Base-by-base conservation (phyloP, 768 basidiomycete species). In the Trametes cubensis region DNA sequence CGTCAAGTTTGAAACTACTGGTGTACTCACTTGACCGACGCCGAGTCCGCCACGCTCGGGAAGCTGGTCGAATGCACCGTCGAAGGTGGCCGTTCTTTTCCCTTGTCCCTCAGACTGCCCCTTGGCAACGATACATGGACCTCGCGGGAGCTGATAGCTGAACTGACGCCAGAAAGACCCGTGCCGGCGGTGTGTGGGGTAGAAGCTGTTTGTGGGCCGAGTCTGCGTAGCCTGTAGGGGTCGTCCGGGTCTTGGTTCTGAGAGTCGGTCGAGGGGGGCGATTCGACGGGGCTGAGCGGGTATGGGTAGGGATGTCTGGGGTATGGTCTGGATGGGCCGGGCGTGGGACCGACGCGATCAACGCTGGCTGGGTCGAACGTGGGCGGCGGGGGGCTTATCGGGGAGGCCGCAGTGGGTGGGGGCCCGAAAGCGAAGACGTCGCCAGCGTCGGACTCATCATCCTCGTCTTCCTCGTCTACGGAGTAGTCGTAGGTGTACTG, bases 381-480 rank as follows among this genome's bases (percentile, higher is more conserved):
- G 0, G 82, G 82, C 10, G 80, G 72, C 1, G 83, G 83, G 61
- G 76, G 82, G 25, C 78, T 60, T 46, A 81, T 64, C 28, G 75
- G 65, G 13, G 62, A 54, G 13, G 60, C 8, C 25, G 88, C 87
- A 21, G 94, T 92, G 3, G 82, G 80, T 18, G 93, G 92, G 40
- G 93, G 89, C 20, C 87, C 80, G 76, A 93, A 96, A 0, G 94
- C 94, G 75, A 96, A 96, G 64, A 95, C 90, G 71, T 89, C 90
- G 66, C 88, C 94, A 48, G 87, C 84, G 44, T 93, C 92, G 69
- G 85, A 87, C 71, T 89, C 88, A 44, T 87, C 87, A 30, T 87
- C 85, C 44, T 87, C 83, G 34, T 64, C 63, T 38, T 86, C 87
- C 55, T 80, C 75, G 42, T 83, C 79, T 39, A 78, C 57, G 49